Evolutionary conservation across 306 rosid species (phyloP).

Genomic region (Prunus persica): Prunus_persica_NCBIv2 NC_034014.1:21914001-21914500

Average conservation of each 20-base stretch:
- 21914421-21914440: slow-evolving; percentile 19
- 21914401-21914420: slow-evolving; percentile 58
- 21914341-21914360: slow-evolving; percentile 51
- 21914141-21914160: background rate
- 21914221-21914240: slow-evolving; percentile 61
- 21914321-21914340: slow-evolving; percentile 57
- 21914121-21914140: background rate
- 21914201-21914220: slow-evolving; percentile 49
- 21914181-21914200: slow-evolving; percentile 48
- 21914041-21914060: slow-evolving; percentile 54
- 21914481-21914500: slow-evolving; percentile 58
- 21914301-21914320: slow-evolving; percentile 32
- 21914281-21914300: slow-evolving; percentile 57
- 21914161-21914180: slow-evolving; percentile 39
- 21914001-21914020: slow-evolving; percentile 74
- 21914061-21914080: slow-evolving; percentile 65
- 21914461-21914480: slow-evolving; percentile 49
- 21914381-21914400: slow-evolving; percentile 65
- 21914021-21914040: slow-evolving; percentile 42
- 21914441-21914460: slow-evolving; percentile 15
- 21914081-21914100: slow-evolving; percentile 58
- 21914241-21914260: slow-evolving; percentile 35
- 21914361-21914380: slow-evolving; percentile 48
- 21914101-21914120: slow-evolving; percentile 57
- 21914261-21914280: slow-evolving; percentile 47